Evolutionary conservation across 192 early-diverging fungal species (phyloP).

Genomic region (Funneliformis geosporum): DNA sequence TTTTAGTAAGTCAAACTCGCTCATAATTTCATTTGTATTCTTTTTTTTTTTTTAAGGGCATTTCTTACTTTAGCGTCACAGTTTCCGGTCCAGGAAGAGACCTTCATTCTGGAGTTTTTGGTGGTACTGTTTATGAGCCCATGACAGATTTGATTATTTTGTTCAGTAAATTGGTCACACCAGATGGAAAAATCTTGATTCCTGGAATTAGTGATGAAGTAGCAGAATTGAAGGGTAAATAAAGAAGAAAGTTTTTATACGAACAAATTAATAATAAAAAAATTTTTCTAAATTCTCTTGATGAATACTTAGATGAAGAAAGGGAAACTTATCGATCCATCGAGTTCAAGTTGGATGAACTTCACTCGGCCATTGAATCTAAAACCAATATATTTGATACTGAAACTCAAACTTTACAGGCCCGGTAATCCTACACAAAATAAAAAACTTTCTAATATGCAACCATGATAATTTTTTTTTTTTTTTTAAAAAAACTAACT

Average conservation of each 20-base stretch:
- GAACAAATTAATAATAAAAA: background rate
- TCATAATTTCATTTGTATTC: constrained; percentile 8
- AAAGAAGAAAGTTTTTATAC: background rate
- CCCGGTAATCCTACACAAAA: constrained; percentile 51
- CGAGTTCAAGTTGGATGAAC: constrained; percentile 79
- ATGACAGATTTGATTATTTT: constrained; percentile 93
- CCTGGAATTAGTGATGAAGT: constrained; percentile 94
- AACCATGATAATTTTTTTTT: no score
- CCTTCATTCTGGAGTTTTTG: constrained; percentile 96
- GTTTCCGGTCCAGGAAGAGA: constrained; percentile 86
- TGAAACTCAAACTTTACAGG: constrained; percentile 81
- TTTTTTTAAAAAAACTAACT: background rate
- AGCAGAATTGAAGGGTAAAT: constrained; percentile 69
- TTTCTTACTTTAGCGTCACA: constrained; percentile 64
- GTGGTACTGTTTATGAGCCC: constrained; percentile 93
- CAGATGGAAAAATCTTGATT: constrained; percentile 86
- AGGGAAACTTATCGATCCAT: constrained; percentile 78
- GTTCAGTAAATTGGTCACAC: constrained; percentile 81
- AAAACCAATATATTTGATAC: constrained; percentile 76
- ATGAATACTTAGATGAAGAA: constrained; percentile 60
- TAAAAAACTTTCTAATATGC: background rate
- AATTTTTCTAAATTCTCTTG: background rate
- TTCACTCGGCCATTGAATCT: constrained; percentile 75
- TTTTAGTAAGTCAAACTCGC: background rate
- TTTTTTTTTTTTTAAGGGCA: constrained; percentile 38